Conservation (phyloP, 1,139 yeast genomes). For the Kodamaea anthophila region DNA sequence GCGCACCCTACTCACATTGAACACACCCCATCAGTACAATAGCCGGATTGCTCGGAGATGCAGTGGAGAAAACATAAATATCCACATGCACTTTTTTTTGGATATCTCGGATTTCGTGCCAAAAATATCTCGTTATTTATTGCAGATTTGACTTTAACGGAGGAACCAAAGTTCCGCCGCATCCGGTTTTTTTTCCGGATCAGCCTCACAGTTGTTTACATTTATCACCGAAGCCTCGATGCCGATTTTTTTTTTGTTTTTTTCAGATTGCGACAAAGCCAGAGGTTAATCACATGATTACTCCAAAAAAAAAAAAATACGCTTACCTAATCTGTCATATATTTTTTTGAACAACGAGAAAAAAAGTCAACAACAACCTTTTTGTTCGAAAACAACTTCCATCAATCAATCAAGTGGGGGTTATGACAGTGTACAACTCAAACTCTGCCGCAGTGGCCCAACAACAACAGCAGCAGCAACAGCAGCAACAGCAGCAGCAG, state of each 20-base stretch:
- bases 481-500: constrained; percentile 14
- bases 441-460: constrained; percentile 27
- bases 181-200: not conserved
- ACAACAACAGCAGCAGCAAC: constrained; percentile 18
- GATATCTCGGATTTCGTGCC: too few relatives aligned
- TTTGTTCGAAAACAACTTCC: constrained; percentile 1
- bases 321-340: too few relatives aligned
- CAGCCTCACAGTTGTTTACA: constrained; percentile 1
- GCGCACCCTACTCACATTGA: too few relatives aligned
- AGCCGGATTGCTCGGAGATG: constrained; percentile 1
- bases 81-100: too few relatives aligned
- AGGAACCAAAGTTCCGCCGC: too few relatives aligned
- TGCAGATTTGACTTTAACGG: too few relatives aligned
- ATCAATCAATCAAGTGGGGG: constrained; percentile 3
- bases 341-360: too few relatives aligned
- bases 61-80: too few relatives aligned
- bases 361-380: constrained; percentile 4
- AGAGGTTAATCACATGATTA: too few relatives aligned
- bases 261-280: not conserved
- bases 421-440: constrained; percentile 35
- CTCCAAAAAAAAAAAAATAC: constrained; percentile 2
- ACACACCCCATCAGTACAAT: constrained; percentile 1
- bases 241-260: not conserved
- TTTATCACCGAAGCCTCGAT: not conserved
- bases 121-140: too few relatives aligned